Percentiles rank a stretch among this genome's conserved stretches.
phyloP scores from a whole-genome alignment of 2,329 filamentous ascomycete species.

The Sphaerostilbella broomeana region DNA sequence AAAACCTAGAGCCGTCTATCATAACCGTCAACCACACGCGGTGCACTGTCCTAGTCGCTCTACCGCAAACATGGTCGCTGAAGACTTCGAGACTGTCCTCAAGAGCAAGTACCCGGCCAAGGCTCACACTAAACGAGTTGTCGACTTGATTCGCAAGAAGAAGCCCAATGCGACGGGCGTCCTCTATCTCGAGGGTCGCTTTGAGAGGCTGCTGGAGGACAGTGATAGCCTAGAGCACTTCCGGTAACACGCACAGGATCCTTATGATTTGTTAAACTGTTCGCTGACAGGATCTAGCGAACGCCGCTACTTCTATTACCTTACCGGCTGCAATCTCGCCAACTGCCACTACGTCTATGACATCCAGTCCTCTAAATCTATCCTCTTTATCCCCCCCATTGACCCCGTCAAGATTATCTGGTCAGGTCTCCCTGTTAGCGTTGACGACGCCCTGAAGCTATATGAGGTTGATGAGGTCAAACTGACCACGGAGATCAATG shows the following conservation, averaged over 20 bases:
- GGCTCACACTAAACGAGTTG: constrained; percentile 76
- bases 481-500: constrained; percentile 67
- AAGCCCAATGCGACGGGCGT: constrained; percentile 59
- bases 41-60: too few species aligned
- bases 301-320: constrained; percentile 89
- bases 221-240: constrained; percentile 79
- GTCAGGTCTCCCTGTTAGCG: constrained; percentile 77
- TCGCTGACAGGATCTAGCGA: constrained; percentile 52
- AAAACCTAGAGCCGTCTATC: too few species aligned
- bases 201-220: constrained; percentile 77
- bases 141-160: constrained; percentile 64
- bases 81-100: constrained; percentile 47
- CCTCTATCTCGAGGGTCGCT: constrained; percentile 82
- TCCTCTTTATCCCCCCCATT: constrained; percentile 84
- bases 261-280: too few species aligned
- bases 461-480: constrained; percentile 80
- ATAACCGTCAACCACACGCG: too few species aligned
- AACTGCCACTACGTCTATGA: constrained; percentile 81
- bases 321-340: constrained; percentile 75
- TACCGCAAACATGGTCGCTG: constrained; percentile 29
- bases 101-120: constrained; percentile 74
- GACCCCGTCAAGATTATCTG: constrained; percentile 88
- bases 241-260: too few species aligned
- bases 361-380: constrained; percentile 63
- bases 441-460: constrained; percentile 63